phyloP scores from a whole-genome alignment of 2,329 filamentous ascomycete genomes.

The Parascedosporium putredinis region DNA sequence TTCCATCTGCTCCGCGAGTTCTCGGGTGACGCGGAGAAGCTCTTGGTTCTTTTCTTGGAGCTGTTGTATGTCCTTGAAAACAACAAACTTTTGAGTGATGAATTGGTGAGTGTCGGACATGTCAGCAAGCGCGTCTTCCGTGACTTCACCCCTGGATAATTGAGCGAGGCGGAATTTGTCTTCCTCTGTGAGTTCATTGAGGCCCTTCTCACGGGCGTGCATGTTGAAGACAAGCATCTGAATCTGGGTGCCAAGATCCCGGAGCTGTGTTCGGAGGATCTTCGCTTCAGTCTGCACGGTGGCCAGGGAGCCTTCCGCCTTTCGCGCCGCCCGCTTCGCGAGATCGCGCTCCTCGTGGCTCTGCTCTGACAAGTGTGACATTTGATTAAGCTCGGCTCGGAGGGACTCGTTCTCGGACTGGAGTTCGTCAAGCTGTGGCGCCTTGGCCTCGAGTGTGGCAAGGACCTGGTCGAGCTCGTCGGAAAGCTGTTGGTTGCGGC shows the following conservation, averaged over 20 bases:
- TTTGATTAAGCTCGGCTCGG: constrained; percentile 69
- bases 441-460: constrained; percentile 70
- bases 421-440: constrained; percentile 80
- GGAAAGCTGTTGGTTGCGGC: constrained; percentile 62
- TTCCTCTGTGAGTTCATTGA: constrained; percentile 58
- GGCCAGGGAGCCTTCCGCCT: constrained; percentile 62
- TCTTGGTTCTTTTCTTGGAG: constrained; percentile 83
- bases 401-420: constrained; percentile 72
- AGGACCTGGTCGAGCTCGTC: constrained; percentile 79
- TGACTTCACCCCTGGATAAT: constrained; percentile 64
- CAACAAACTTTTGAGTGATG: constrained; percentile 80
- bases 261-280: constrained; percentile 75
- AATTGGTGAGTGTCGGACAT: constrained; percentile 78
- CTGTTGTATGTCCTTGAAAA: constrained; percentile 77
- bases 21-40: constrained; percentile 69
- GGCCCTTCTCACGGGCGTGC: constrained; percentile 69
- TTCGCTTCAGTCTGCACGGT: constrained; percentile 58
- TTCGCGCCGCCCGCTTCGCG: constrained; percentile 68
- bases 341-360: constrained; percentile 70
- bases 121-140: constrained; percentile 59
- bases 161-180: constrained; percentile 69
- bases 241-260: constrained; percentile 81
- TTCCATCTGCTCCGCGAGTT: constrained; percentile 82
- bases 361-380: constrained; percentile 75
- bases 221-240: constrained; percentile 85